Base-by-base conservation (phyloP, 2,329 filamentous ascomycete genomes). In the Polychaeton citri region DNA sequence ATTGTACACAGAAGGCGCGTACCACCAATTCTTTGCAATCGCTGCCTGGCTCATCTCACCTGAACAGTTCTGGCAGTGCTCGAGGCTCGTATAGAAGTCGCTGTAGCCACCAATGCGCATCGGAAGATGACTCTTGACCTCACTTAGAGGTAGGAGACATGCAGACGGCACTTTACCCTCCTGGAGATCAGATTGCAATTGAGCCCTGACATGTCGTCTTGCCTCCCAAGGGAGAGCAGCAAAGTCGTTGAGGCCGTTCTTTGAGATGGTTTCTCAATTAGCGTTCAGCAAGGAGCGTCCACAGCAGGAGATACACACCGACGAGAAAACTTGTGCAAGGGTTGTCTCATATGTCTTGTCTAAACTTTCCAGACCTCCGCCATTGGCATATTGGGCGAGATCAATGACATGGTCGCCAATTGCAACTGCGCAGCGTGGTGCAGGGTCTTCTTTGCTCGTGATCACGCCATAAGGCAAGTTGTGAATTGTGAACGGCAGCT, bases 101-200 rank as follows among this genome's bases (percentile, higher is more conserved):
- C 62, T 69, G 46, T 75, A 79, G 21, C 71, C 72, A 4, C 62
- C 61, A 13, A 74, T 65, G 3, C 58, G 51, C 24, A 79, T 54
- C 0, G 75, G 76, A 0, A 78, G 48, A 46, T 76, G 68, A 43
- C 74, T 52, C 3, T 54, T 53, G 13, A 68, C 64, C 20, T 59
- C 49, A 26, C 53, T 42, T 12, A 74, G 44, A 19, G 52, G 35
- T 19, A 60, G 52, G 3, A 53, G 47, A 30, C 50, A 50, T 12
- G 45, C 36, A 9, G 49, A 40, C 5, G 49, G 42, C 8, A 55
- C 38, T 15, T 50, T 44, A 26, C 42, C 35, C n/a, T 47, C 44
- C 15, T 48, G 24, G 38, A 61, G 44, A 41, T 58, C 30, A 20
- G 46, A 19, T 46, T 62, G 63, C 15, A 72, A 55, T 15, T 53